Evolutionary conservation across 1,284 basidiomycete genomes (phyloP).

Genomic region (Marasmius sp.): DNA sequence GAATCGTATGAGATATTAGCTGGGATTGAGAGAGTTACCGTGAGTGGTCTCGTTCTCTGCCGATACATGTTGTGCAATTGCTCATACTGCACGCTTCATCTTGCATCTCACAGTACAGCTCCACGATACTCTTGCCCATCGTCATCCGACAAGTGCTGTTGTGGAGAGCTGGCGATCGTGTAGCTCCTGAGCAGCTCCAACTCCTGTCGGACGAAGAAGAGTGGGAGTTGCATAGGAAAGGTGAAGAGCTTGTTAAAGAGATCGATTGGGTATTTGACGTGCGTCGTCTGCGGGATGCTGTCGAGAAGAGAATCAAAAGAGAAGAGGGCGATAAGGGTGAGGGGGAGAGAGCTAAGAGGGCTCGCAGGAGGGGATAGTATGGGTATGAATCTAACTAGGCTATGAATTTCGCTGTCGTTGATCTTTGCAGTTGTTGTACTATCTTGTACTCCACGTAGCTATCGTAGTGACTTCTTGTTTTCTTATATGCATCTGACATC

Average conservation of each 20-base stretch:
- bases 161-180: constrained; percentile 63
- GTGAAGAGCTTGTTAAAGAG: constrained; percentile 45
- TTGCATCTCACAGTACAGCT: constrained; percentile 54
- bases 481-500: no score
- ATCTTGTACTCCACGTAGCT: no score
- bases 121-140: constrained; percentile 68
- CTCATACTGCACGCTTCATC: not conserved
- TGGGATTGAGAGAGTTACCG: constrained; percentile 55
- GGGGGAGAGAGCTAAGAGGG: not conserved
- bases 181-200: constrained; percentile 41
- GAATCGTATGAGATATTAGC: constrained; percentile 53
- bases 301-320: constrained; percentile 23
- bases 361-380: not conserved
- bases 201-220: constrained; percentile 47
- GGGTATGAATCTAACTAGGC: no score
- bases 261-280: constrained; percentile 69
- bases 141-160: constrained; percentile 66
- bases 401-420: no score
- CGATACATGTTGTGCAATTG: not conserved
- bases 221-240: constrained; percentile 47
- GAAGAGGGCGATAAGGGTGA: not conserved
- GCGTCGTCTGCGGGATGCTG: constrained; percentile 44
- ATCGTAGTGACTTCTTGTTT: no score
- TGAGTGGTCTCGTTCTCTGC: constrained; percentile 25
- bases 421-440: no score